Base-by-base conservation (phyloP, 1,139 yeast genomes). In the Meyerozyma athensensis region DNA sequence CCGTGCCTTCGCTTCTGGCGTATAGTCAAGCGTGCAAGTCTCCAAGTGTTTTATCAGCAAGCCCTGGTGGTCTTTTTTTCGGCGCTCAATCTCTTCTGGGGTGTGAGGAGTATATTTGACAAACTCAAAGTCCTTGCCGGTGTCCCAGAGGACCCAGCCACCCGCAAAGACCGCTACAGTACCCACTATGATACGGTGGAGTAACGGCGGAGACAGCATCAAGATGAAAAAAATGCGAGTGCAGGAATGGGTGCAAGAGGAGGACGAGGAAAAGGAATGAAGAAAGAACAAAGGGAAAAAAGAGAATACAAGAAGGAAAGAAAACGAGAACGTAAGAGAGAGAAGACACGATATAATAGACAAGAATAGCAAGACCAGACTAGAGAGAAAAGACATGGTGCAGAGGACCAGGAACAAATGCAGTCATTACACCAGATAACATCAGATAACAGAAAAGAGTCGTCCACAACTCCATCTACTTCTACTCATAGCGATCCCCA, bases 1-100 rank as follows among this genome's bases (percentile, higher is more conserved):
- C 34, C 67, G 46, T 39, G 59, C 63, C 44, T 67, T 65, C 4
- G 73, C 75, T 43, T 70, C 74, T 0, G 72, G 72, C 2, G 67
- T 69, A 41, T 65, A 68, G 24, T 68, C 69, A 46, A 69, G 57
- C 0, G 73, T 66, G 17, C 66, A 46, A 2, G 63, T 52, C 12
- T 68, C 72, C 37, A 58, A 46, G n/a, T 59, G 54, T 34, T 49
- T 59, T 50, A 69, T 58, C 17, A 49, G 36, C 30, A 65, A 38
- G 1, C 67, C 65, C 18, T 63, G 53, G 3, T 50, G 53, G 32
- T 69, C 72, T 37, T 48, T 46, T 43, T 60, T 59, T 37, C 74
- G 51, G 34, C 65, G 45, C 41, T 65, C 72, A 8, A 68, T 45
- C 50, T 70, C 75, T 42, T 67, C 74, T 3, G 58, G 55, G 7